These are phyloP conservation scores for Vickermania ingenoplastis DNA, from an alignment of 208 protist genomes.

Conservation along the genomic window DNA sequence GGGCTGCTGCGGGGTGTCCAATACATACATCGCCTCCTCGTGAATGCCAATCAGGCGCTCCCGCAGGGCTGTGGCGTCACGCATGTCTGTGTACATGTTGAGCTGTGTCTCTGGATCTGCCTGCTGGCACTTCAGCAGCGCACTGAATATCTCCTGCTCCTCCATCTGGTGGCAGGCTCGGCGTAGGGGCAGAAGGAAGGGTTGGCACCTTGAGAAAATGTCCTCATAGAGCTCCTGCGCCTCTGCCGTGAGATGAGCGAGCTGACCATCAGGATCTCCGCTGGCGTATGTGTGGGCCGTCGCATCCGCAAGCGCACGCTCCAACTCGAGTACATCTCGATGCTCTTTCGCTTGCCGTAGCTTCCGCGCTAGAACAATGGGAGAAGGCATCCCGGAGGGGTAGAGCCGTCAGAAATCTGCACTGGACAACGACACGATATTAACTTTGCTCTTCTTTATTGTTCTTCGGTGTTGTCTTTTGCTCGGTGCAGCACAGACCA, in stretches of 20 bases:
- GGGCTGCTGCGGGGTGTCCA: constrained; percentile 15
- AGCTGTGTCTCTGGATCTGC: constrained; percentile 35
- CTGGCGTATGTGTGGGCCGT: background rate
- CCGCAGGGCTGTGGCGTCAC: constrained; percentile 40
- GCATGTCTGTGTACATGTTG: constrained; percentile 66
- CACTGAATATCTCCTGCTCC: constrained; percentile 37
- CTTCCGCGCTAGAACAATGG: background rate
- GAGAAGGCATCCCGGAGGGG: too few species aligned
- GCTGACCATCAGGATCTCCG: background rate
- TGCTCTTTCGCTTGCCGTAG: background rate
- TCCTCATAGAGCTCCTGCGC: constrained; percentile 10
- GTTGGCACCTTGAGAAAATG: background rate
- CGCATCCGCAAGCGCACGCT: background rate
- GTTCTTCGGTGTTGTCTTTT: too few species aligned
- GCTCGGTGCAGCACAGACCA: too few species aligned
- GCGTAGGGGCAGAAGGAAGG: constrained; percentile 40
- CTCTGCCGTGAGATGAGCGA: background rate
- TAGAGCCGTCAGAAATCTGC: too few species aligned
- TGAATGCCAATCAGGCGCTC: constrained; percentile 29
- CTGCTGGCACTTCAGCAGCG: constrained; percentile 23
- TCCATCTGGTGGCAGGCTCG: constrained; percentile 38
- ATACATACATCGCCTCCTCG: constrained; percentile 18
- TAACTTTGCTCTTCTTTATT: too few species aligned
- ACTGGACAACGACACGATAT: too few species aligned
- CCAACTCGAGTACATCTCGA: background rate